Evolutionary conservation across 768 basidiomycete species (phyloP).

Genomic region (Amanita rubescens): DNA sequence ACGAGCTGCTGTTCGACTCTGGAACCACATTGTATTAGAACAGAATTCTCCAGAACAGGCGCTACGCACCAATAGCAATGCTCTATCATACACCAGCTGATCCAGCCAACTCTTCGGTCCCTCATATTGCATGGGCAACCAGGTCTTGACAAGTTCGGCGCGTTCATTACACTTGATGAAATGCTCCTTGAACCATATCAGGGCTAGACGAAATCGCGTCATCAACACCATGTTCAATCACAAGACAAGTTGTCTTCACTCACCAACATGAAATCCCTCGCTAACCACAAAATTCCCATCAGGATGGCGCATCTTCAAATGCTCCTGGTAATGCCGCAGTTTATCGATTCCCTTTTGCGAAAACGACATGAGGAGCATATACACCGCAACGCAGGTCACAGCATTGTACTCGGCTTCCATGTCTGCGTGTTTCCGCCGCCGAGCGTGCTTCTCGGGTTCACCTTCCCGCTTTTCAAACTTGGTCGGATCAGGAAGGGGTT

Average conservation of each 20-base stretch:
- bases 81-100: conserved; percentile 89
- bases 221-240: not conserved
- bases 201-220: conserved; percentile 33
- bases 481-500: conserved; percentile 72
- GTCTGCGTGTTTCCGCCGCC: conserved; percentile 62
- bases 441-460: conserved; percentile 64
- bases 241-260: conserved; percentile 6
- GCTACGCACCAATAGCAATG: conserved; percentile 67
- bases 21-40: conserved; percentile 3
- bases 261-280: conserved; percentile 77
- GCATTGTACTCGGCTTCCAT: conserved; percentile 78
- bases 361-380: conserved; percentile 89
- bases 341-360: conserved; percentile 88
- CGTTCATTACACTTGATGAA: conserved; percentile 95
- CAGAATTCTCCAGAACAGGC: too few species aligned
- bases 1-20: conserved; percentile 91
- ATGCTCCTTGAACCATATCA: conserved; percentile 87
- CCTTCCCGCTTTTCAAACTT: conserved; percentile 68
- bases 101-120: conserved; percentile 83
- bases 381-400: conserved; percentile 80
- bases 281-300: conserved; percentile 70
- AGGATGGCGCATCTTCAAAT: conserved; percentile 73
- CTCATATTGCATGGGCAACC: conserved; percentile 77
- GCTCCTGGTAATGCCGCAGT: conserved; percentile 71
- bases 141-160: conserved; percentile 80